phyloP scores from a whole-genome alignment of 495 filamentous ascomycete genomes.

The Parmelia sp. region DNA sequence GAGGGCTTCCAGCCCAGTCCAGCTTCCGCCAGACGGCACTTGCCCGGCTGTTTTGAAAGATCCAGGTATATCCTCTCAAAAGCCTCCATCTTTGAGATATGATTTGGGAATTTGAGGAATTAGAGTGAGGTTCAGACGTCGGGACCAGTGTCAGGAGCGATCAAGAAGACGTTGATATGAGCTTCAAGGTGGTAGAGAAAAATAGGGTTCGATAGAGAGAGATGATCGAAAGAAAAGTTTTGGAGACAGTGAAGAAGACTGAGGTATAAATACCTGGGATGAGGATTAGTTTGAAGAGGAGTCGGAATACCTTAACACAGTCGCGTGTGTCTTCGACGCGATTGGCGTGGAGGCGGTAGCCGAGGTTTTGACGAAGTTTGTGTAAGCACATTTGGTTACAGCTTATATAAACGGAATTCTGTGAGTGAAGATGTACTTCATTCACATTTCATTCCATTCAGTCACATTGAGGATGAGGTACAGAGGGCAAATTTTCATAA shows the following conservation, averaged over 20 bases:
- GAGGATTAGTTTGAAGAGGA: neutral
- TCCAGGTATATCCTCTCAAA: conserved; percentile 97
- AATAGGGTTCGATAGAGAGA: too few relatives aligned
- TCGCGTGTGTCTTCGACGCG: conserved; percentile 1
- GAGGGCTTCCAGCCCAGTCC: conserved; percentile 92
- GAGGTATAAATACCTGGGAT: neutral
- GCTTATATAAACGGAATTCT: neutral
- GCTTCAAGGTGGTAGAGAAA: neutral
- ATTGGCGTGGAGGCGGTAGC: neutral
- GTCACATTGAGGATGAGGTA: neutral
- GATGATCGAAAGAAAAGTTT: neutral
- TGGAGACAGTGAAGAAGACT: neutral
- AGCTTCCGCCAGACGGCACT: conserved; percentile 86
- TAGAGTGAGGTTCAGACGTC: neutral
- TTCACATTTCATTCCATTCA: neutral
- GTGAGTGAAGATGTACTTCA: neutral
- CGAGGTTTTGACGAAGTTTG: neutral
- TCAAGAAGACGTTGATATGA: neutral
- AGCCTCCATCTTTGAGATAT: conserved; percentile 56
- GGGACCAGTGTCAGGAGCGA: neutral
- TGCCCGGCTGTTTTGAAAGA: conserved; percentile 80
- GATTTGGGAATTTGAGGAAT: neutral
- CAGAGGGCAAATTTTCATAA: neutral
- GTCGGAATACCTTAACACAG: too few relatives aligned
- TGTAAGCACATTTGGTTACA: neutral